Evolutionary conservation across 306 rosid species (phyloP).

Genomic region (Pyrus pyrifolia): DNA sequence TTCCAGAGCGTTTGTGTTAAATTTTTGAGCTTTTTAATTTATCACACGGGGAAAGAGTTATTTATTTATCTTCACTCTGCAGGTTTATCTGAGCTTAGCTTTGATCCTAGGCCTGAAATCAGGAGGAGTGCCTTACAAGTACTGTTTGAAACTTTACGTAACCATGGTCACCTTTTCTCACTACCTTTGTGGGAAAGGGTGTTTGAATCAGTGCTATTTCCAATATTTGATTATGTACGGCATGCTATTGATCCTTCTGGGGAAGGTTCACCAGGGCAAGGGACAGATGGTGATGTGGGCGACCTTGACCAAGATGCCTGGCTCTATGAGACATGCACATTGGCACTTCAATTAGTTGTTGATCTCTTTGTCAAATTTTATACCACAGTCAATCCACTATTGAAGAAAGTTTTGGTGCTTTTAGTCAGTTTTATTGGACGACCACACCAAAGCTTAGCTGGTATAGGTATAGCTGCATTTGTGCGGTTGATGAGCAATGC

Average conservation of each 20-base stretch:
- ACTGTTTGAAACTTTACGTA: constrained; percentile 88
- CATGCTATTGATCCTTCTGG: constrained; percentile 97
- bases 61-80: constrained; percentile 25
- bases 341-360: constrained; percentile 93
- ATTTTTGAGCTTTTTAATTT: not conserved
- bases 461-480: constrained; percentile 98
- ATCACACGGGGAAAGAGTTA: not conserved
- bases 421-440: constrained; percentile 89
- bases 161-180: constrained; percentile 95
- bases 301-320: constrained; percentile 95
- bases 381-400: constrained; percentile 78
- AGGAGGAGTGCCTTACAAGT: constrained; percentile 90
- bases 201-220: constrained; percentile 92
- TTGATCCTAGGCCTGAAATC: constrained; percentile 96
- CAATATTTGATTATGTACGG: constrained; percentile 90
- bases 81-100: constrained; percentile 99
- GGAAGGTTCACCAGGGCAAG: constrained; percentile 45
- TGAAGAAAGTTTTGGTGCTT: constrained; percentile 82
- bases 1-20: not conserved
- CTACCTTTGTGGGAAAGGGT: constrained; percentile 87
- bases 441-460: constrained; percentile 98
- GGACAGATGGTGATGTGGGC: constrained; percentile 36
- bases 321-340: constrained; percentile 98
- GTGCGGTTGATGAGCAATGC: constrained; percentile 96
- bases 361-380: constrained; percentile 96